Evolutionary conservation across 1,284 basidiomycete species (phyloP).

Genomic region (Earliella scabrosa): DNA sequence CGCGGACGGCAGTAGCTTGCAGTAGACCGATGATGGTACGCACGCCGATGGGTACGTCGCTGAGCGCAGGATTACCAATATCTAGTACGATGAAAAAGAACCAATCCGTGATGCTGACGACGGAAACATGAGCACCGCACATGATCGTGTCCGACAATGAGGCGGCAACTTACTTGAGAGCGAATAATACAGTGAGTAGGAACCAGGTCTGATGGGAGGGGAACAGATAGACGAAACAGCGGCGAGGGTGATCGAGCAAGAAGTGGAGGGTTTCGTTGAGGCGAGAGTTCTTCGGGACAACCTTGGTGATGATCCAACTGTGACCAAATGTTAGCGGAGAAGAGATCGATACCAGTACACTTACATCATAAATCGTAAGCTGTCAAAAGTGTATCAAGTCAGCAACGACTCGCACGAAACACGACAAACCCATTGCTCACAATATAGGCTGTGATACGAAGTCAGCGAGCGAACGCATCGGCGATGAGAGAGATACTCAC

Average conservation of each 20-base stretch:
- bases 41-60: slow-evolving; percentile 71
- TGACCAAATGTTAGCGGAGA: slow-evolving; percentile 6
- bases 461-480: no score
- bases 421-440: slow-evolving; percentile 7
- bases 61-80: slow-evolving; percentile 79
- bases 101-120: slow-evolving; percentile 62
- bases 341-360: slow-evolving; percentile 20
- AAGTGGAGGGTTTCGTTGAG: slow-evolving; percentile 87
- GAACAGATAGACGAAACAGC: slow-evolving; percentile 95
- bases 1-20: slow-evolving; percentile 84
- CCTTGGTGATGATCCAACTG: slow-evolving; percentile 78
- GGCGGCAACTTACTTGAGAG: slow-evolving; percentile 62
- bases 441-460: slow-evolving; percentile 18
- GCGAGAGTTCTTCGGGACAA: slow-evolving; percentile 63
- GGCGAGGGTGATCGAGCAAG: slow-evolving; percentile 93
- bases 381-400: slow-evolving; percentile 27
- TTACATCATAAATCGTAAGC: slow-evolving; percentile 70
- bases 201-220: slow-evolving; percentile 97
- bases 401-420: not conserved
- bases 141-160: not conserved
- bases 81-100: slow-evolving; percentile 90
- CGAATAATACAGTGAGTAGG: slow-evolving; percentile 68
- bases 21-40: slow-evolving; percentile 70
- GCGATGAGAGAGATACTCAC: slow-evolving; percentile 53
- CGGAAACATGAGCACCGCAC: not conserved